Conservation (phyloP, 352 stramenopile species). For the Phytophthora sp. region DNA sequence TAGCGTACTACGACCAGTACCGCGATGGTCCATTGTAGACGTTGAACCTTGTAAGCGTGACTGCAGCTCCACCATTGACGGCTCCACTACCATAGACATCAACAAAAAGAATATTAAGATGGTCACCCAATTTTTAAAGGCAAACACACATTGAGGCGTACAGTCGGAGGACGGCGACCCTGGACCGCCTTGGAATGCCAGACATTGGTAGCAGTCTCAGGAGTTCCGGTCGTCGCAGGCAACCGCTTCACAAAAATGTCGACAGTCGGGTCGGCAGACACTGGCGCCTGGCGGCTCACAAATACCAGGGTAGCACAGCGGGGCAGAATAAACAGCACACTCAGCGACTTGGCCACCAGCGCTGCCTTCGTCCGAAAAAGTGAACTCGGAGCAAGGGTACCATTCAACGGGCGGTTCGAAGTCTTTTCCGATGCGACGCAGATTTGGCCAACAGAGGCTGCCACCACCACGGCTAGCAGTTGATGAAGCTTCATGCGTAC, state of each 20-base stretch:
- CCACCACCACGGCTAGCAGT: too few relatives aligned
- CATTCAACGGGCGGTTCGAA: neutral
- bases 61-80: neutral
- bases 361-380: neutral
- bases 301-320: neutral
- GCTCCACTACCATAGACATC: neutral
- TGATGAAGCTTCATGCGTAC: too few relatives aligned
- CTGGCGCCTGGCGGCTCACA: neutral
- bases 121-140: too few relatives aligned
- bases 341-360: neutral
- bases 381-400: neutral
- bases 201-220: neutral
- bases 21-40: neutral
- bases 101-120: too few relatives aligned
- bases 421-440: too few relatives aligned
- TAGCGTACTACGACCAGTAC: neutral
- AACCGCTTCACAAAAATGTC: neutral
- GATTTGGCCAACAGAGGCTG: too few relatives aligned
- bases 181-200: neutral
- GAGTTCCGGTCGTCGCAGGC: neutral
- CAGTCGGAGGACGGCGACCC: too few relatives aligned
- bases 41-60: too few relatives aligned
- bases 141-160: too few relatives aligned
- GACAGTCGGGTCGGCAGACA: neutral
- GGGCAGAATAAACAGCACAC: neutral